Conservation (phyloP, 768 basidiomycete species). For the Strobilomyces echinocephalus region DNA sequence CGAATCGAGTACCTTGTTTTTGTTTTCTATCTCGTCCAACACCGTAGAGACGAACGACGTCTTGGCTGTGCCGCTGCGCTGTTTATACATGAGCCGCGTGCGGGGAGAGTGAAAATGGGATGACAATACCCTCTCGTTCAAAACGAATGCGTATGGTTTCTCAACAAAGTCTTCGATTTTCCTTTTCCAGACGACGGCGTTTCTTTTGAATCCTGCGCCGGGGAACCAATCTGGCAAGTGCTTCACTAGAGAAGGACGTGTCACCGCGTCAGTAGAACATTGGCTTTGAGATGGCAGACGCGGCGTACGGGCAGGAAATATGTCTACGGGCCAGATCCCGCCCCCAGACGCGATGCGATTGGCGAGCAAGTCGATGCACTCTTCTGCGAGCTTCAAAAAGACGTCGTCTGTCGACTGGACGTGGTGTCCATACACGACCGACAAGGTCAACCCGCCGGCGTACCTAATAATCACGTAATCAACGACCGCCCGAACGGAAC, state of each 20-base stretch:
- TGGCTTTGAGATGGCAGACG: neutral
- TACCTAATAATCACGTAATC: constrained; percentile 32
- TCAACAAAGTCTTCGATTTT: constrained; percentile 64
- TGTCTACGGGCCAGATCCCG: constrained; percentile 41
- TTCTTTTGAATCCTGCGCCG: constrained; percentile 60
- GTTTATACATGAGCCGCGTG: neutral
- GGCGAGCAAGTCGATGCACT: constrained; percentile 38
- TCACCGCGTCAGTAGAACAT: neutral
- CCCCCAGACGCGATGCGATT: constrained; percentile 42
- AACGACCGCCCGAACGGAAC: neutral
- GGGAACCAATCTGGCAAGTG: constrained; percentile 64
- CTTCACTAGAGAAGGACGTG: constrained; percentile 34
- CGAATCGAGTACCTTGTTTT: constrained; percentile 9
- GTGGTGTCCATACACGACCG: constrained; percentile 61
- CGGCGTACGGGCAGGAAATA: constrained; percentile 33
- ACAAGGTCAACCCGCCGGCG: constrained; percentile 50
- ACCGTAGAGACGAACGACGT: constrained; percentile 47
- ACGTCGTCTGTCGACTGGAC: constrained; percentile 37
- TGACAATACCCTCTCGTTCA: constrained; percentile 46
- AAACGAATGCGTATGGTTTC: constrained; percentile 54
- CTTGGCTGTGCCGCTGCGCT: constrained; percentile 36
- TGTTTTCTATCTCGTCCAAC: constrained; percentile 34
- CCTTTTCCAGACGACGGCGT: constrained; percentile 57
- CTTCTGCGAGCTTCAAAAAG: constrained; percentile 40
- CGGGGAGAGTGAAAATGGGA: neutral